Evolutionary conservation across 108 stramenopile species (phyloP).

Genomic region (Pelagomonas calceolata): DNA sequence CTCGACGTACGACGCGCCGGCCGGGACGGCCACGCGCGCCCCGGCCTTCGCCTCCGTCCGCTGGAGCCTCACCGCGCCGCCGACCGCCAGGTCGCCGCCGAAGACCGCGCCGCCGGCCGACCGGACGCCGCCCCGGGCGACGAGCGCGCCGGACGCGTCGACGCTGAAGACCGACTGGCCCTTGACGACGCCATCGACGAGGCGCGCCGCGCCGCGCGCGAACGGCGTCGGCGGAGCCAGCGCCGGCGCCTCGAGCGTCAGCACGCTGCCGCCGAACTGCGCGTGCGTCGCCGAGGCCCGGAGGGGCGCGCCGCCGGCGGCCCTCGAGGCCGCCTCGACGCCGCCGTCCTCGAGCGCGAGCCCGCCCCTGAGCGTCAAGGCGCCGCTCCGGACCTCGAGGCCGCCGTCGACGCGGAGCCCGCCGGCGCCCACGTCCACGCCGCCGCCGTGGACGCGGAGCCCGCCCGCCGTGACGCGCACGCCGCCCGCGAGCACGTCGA

Average conservation of each 20-base stretch:
- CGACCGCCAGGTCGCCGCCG: background rate
- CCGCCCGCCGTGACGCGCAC: background rate
- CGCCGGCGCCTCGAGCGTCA: background rate
- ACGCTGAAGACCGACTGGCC: conserved; percentile 4
- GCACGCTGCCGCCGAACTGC: background rate
- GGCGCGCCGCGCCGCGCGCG: background rate
- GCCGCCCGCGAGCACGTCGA: background rate
- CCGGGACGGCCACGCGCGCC: background rate
- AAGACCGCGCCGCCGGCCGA: background rate
- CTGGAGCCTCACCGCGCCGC: background rate
- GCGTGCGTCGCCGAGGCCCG: background rate
- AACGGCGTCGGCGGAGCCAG: background rate
- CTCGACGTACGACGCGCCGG: conserved; percentile 3
- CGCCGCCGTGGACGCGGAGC: background rate
- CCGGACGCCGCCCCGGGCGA: background rate
- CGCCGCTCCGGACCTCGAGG: background rate
- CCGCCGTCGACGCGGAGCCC: conserved; percentile 2
- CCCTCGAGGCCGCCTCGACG: background rate
- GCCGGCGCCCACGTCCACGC: background rate
- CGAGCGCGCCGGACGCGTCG: background rate
- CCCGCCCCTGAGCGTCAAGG: background rate
- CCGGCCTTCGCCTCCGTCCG: background rate
- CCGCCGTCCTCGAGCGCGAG: conserved; percentile 3
- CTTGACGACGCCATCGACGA: background rate
- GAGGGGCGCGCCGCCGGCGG: background rate